A percentile compares a stretch with the other conserved stretches of the same genome.
Evolutionary conservation across 768 basidiomycete genomes (phyloP).

Genomic region (Leucogyrophana mollusca): DNA sequence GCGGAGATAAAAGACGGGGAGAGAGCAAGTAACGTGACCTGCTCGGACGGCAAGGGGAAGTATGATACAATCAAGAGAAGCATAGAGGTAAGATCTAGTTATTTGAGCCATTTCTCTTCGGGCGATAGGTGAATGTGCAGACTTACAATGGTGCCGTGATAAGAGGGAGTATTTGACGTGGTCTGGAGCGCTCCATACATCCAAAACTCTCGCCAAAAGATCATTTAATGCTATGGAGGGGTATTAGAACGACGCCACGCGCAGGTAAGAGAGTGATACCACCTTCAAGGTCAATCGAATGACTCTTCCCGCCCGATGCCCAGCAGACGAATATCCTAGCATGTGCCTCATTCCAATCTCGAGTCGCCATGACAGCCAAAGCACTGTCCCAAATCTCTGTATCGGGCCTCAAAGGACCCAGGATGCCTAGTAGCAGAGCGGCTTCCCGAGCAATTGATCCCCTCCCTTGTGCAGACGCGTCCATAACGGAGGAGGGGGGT

Average conservation of each 20-base stretch:
- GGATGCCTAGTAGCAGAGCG: slow-evolving; percentile 44
- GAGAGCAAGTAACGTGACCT: slow-evolving; percentile 45
- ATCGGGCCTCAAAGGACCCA: slow-evolving; percentile 49
- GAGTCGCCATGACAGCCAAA: slow-evolving; percentile 47
- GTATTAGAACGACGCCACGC: too few species aligned
- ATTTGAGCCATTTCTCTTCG: not conserved
- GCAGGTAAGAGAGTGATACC: slow-evolving; percentile 22
- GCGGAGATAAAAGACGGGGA: slow-evolving; percentile 64
- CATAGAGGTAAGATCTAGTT: slow-evolving; percentile 68
- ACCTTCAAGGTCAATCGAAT: slow-evolving; percentile 30
- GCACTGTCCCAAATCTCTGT: slow-evolving; percentile 51
- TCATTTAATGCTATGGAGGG: slow-evolving; percentile 39
- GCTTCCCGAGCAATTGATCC: slow-evolving; percentile 54
- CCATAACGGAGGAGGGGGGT: slow-evolving; percentile 28
- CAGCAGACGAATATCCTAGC: slow-evolving; percentile 71
- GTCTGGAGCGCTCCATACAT: slow-evolving; percentile 72
- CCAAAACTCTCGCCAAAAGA: slow-evolving; percentile 49
- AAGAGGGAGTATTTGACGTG: slow-evolving; percentile 81
- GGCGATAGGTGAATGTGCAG: not conserved
- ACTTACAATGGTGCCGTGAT: slow-evolving; percentile 73
- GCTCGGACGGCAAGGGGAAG: slow-evolving; percentile 50
- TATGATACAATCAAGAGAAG: slow-evolving; percentile 66
- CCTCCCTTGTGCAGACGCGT: slow-evolving; percentile 32
- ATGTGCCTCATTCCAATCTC: slow-evolving; percentile 58
- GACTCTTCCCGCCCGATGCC: slow-evolving; percentile 48